Percentiles rank a stretch among this genome's conserved stretches.
Conservation (phyloP, 768 basidiomycete species). For the Podaxis rugospora region DNA sequence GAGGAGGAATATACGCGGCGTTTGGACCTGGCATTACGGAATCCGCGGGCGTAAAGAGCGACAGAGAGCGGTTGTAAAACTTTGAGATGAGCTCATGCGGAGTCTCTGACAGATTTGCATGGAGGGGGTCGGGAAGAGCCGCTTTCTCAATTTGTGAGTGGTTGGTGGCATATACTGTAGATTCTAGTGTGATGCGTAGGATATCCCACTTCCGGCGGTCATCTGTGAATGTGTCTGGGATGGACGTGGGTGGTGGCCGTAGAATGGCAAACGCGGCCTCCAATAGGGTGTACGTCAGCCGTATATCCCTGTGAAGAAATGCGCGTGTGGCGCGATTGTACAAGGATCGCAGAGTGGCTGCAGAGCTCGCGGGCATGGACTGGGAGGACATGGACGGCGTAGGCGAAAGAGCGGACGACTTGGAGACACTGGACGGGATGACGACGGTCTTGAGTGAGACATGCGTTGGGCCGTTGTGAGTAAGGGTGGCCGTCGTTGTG, state of each 20-base stretch:
- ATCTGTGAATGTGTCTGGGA: conserved; percentile 39
- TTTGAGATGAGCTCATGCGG: conserved; percentile 53
- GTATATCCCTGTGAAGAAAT: conserved; percentile 70
- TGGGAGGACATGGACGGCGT: not conserved
- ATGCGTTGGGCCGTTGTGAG: conserved; percentile 6
- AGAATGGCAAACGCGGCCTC: conserved; percentile 66
- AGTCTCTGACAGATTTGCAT: conserved; percentile 49
- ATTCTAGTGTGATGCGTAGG: conserved; percentile 78
- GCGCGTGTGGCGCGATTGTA: conserved; percentile 77
- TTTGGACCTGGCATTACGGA: conserved; percentile 32
- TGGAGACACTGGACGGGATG: conserved; percentile 4
- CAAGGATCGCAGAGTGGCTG: conserved; percentile 59
- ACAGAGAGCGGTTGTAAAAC: conserved; percentile 60
- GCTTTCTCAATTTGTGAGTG: conserved; percentile 28
- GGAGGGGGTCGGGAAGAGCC: conserved; percentile 47
- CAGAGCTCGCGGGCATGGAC: conserved; percentile 16
- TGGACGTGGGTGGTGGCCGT: conserved; percentile 27
- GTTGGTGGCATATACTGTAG: conserved; percentile 62
- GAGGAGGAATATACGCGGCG: conserved; percentile 61
- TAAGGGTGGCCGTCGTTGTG: conserved; percentile 15
- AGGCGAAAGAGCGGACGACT: not conserved
- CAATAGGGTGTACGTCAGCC: conserved; percentile 62
- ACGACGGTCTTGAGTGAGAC: conserved; percentile 7
- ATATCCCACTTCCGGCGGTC: conserved; percentile 84
- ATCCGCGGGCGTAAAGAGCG: conserved; percentile 56